phyloP scores from a whole-genome alignment of 176 grass and related monocot genomes.

The Rhynchospora pubera region DNA sequence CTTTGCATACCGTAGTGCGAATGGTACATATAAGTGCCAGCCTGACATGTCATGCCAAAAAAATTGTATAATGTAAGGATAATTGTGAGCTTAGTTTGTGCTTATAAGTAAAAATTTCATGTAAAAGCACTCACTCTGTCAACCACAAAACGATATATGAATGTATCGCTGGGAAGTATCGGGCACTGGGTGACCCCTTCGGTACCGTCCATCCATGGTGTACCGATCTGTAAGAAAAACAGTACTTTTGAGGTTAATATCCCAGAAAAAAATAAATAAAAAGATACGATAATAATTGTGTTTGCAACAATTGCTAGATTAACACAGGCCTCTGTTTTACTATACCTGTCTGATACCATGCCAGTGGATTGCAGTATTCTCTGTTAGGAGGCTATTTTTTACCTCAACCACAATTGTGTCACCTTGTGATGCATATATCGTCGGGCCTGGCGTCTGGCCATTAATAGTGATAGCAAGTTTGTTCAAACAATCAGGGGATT shows the following conservation, averaged over 20 bases:
- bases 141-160: conserved; percentile 64
- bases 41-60: conserved; percentile 7
- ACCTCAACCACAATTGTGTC: conserved; percentile 58
- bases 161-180: conserved; percentile 39
- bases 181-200: conserved; percentile 85
- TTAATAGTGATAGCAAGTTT: conserved; percentile 74
- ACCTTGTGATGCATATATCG: conserved; percentile 44
- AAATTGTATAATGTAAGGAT: not conserved
- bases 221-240: conserved; percentile 35
- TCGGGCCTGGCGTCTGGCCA: conserved; percentile 48
- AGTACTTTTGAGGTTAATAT: not conserved
- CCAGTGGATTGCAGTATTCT: conserved; percentile 82
- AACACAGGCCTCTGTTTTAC: not conserved
- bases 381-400: conserved; percentile 56
- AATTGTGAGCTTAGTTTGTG: not conserved
- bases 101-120: not conserved
- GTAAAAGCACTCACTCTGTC: conserved; percentile 45
- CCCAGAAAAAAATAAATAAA: not conserved
- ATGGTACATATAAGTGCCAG: conserved; percentile 72
- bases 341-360: conserved; percentile 67
- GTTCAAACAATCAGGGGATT: conserved; percentile 40
- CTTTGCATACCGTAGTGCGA: conserved; percentile 91
- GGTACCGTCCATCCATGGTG: conserved; percentile 77
- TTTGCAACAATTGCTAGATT: not conserved
- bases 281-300: not conserved